These are phyloP conservation scores for Wolfiporia cocos DNA, from an alignment of 1,284 basidiomycete species.

Conservation along the genomic window DNA sequence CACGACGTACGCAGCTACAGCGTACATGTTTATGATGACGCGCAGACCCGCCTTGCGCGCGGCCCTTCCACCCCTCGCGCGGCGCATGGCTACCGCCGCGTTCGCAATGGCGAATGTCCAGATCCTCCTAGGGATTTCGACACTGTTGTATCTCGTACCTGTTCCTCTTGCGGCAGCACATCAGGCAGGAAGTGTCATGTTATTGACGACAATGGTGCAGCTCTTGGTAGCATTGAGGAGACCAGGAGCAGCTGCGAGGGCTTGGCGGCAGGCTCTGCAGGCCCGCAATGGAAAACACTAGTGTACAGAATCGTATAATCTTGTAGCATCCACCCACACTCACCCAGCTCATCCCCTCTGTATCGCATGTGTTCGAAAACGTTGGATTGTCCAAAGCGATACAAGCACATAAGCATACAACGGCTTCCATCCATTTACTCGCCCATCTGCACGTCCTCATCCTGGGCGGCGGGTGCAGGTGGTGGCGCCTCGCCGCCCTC, in stretches of 20 bases:
- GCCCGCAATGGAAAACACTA: conserved; percentile 9
- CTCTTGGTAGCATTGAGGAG: conserved; percentile 67
- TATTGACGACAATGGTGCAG: conserved; percentile 84
- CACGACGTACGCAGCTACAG: conserved; percentile 73
- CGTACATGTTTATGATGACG: conserved; percentile 56
- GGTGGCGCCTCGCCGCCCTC: conserved; percentile 19
- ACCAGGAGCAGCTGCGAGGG: conserved; percentile 64
- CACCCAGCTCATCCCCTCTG: conserved; percentile 9
- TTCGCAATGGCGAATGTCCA: conserved; percentile 86
- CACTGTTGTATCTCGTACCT: conserved; percentile 91
- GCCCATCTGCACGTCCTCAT: conserved; percentile 79
- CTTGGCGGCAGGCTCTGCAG: conserved; percentile 43
- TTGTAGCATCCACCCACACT: too few species aligned
- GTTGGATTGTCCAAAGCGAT: conserved; percentile 18
- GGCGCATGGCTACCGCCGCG: conserved; percentile 57
- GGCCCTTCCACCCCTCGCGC: conserved; percentile 63
- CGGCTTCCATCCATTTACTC: conserved; percentile 48
- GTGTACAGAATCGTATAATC: conserved; percentile 1
- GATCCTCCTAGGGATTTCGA: conserved; percentile 86
- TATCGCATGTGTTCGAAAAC: conserved; percentile 3
- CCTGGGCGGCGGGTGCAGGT: conserved; percentile 33
- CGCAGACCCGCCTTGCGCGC: conserved; percentile 48
- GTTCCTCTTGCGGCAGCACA: conserved; percentile 89
- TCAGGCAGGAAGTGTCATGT: conserved; percentile 89
- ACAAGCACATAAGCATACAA: conserved; percentile 10